phyloP scores from a whole-genome alignment of 1,284 basidiomycete genomes.

The Heterobasidion parviporum region DNA sequence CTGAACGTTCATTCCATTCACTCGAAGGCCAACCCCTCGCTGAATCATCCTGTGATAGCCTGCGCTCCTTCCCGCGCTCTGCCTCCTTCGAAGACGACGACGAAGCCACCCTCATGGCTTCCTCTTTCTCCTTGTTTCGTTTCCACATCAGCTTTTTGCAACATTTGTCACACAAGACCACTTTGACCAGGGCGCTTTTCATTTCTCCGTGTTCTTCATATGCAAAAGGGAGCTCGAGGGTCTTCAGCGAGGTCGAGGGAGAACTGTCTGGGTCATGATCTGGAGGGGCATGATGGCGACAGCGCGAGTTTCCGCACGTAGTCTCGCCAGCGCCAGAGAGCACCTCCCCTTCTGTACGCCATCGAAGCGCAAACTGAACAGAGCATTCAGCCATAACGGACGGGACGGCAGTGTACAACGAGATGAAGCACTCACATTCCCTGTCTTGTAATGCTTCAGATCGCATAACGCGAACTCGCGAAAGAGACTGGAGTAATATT shows the following conservation, averaged over 20 bases:
- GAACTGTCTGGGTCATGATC: slow-evolving; percentile 14
- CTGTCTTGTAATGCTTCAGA: slow-evolving; percentile 89
- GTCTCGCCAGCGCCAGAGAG: slow-evolving; percentile 75
- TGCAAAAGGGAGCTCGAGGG: slow-evolving; percentile 81
- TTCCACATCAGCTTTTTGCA: slow-evolving; percentile 83
- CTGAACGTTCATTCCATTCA: too few relatives aligned
- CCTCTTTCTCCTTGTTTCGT: slow-evolving; percentile 55
- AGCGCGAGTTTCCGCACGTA: slow-evolving; percentile 84
- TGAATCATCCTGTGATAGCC: too few relatives aligned
- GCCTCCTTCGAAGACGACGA: too few relatives aligned
- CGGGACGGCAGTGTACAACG: neutral
- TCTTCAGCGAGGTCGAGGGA: slow-evolving; percentile 35
- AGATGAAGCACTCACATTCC: slow-evolving; percentile 45
- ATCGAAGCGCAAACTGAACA: slow-evolving; percentile 76
- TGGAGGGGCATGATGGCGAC: slow-evolving; percentile 48
- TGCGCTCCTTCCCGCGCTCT: too few relatives aligned
- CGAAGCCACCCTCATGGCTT: neutral
- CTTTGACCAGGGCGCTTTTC: slow-evolving; percentile 83
- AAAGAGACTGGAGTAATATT: slow-evolving; percentile 82
- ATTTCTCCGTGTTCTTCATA: slow-evolving; percentile 72
- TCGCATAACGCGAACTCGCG: slow-evolving; percentile 90
- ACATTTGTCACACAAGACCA: slow-evolving; percentile 75
- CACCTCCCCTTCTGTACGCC: slow-evolving; percentile 88
- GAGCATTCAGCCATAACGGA: neutral
- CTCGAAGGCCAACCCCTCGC: too few relatives aligned